Evolutionary conservation across 23 red algal species (phyloP).

Genomic region (Gracilaria caudata): DNA sequence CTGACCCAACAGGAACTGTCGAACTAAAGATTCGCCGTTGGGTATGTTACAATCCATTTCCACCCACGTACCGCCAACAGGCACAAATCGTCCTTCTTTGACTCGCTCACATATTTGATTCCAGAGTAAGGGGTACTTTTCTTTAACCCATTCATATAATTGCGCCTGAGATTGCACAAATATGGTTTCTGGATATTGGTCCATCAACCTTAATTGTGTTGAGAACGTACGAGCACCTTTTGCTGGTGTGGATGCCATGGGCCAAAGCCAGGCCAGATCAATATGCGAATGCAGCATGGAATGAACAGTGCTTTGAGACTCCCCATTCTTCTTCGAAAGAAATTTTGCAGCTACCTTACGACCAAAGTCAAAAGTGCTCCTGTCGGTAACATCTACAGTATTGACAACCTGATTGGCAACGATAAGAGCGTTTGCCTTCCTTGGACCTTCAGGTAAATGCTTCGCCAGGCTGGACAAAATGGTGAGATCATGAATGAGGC

Average conservation of each 20-base stretch:
- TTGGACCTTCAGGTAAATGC: slow-evolving; percentile 60
- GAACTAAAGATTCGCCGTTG: slow-evolving; percentile 62
- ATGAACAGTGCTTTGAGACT: slow-evolving; percentile 37
- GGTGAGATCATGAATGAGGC: slow-evolving; percentile 75
- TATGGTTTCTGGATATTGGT: slow-evolving; percentile 58
- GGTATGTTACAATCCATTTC: slow-evolving; percentile 93
- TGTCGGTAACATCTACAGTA: slow-evolving; percentile 53
- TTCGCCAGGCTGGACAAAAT: slow-evolving; percentile 49
- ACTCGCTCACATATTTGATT: slow-evolving; percentile 43
- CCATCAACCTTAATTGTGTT: slow-evolving; percentile 69
- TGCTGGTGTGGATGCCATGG: slow-evolving; percentile 68
- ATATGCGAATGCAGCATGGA: slow-evolving; percentile 84
- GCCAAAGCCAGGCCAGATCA: slow-evolving; percentile 87
- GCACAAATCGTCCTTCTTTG: slow-evolving; percentile 49
- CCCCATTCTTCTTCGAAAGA: slow-evolving; percentile 39
- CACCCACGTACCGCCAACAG: slow-evolving; percentile 81
- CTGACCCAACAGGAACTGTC: slow-evolving; percentile 87
- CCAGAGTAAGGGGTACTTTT: slow-evolving; percentile 67
- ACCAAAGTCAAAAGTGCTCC: slow-evolving; percentile 25
- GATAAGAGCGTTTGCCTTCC: slow-evolving; percentile 50
- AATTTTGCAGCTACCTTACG: slow-evolving; percentile 54
- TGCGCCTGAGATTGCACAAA: slow-evolving; percentile 84
- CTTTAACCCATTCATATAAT: slow-evolving; percentile 79
- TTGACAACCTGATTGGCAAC: slow-evolving; percentile 82
- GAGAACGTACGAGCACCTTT: slow-evolving; percentile 82